Percentiles rank a stretch among this genome's conserved stretches.
These are phyloP conservation scores for Mycosarcoma maydis DNA, from an alignment of 1,284 basidiomycete genomes.

Conservation along the genomic window DNA sequence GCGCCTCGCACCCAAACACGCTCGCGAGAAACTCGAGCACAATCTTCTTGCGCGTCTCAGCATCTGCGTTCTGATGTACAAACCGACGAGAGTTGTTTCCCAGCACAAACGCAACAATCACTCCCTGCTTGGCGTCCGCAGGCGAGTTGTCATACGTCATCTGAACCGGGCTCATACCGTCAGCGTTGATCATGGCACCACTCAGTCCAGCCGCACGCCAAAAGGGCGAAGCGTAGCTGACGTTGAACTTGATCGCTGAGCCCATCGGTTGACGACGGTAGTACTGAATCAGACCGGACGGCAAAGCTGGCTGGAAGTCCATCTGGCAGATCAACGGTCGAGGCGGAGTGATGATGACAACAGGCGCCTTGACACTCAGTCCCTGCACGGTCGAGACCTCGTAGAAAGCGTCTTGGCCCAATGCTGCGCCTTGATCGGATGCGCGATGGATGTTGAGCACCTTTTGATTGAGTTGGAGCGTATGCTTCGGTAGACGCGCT, in stretches of 20 bases:
- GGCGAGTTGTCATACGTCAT: conserved; percentile 50
- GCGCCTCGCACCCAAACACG: conserved; percentile 26
- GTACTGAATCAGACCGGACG: conserved; percentile 35
- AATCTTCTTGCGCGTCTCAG: conserved; percentile 11
- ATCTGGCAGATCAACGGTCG: conserved; percentile 36
- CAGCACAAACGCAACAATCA: conserved; percentile 37
- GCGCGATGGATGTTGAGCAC: conserved; percentile 15
- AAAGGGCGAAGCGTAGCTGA: conserved; percentile 40
- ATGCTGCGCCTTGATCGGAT: background rate
- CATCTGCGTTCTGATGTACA: conserved; percentile 22
- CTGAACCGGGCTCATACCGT: conserved; percentile 30
- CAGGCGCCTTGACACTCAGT: conserved; percentile 15
- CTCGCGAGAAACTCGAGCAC: conserved; percentile 27
- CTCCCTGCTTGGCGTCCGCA: conserved; percentile 20
- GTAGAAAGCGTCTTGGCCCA: conserved; percentile 5
- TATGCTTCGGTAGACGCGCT: conserved; percentile 16
- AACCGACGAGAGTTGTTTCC: conserved; percentile 44
- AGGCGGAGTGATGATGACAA: conserved; percentile 35
- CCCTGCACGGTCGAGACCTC: conserved; percentile 24
- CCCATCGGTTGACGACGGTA: conserved; percentile 50
- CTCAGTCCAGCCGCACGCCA: conserved; percentile 35
- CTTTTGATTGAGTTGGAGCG: conserved; percentile 15
- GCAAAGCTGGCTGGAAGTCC: conserved; percentile 41
- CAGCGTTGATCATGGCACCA: conserved; percentile 42
- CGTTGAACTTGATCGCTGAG: conserved; percentile 43